phyloP scores from a whole-genome alignment of 371 early-diverging fungal genomes.

The Zopfochytrium polystomum region DNA sequence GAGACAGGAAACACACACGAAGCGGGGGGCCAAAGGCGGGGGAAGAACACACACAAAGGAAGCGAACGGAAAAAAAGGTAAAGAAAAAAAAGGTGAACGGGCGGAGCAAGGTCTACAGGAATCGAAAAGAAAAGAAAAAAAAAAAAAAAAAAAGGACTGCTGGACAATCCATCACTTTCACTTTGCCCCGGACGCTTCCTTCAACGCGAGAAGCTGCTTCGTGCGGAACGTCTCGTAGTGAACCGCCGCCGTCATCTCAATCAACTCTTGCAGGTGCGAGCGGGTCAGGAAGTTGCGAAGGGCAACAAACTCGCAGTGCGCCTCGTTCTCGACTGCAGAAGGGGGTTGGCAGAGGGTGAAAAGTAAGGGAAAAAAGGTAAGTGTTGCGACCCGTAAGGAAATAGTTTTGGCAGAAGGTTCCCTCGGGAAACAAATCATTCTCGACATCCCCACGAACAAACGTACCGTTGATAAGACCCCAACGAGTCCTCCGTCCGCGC shows the following conservation, averaged over 20 bases:
- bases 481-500: constrained; percentile 78
- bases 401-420: background rate
- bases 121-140: no score
- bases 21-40: no score
- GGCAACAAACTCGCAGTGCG: constrained; percentile 86
- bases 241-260: constrained; percentile 81
- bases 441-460: constrained; percentile 39
- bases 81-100: no score
- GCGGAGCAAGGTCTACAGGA: no score
- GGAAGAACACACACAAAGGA: no score
- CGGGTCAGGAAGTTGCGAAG: constrained; percentile 84
- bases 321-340: constrained; percentile 87
- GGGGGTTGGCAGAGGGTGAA: constrained; percentile 13
- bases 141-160: no score
- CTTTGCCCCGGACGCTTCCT: constrained; percentile 51
- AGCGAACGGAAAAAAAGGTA: no score
- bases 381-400: background rate
- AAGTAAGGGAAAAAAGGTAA: background rate
- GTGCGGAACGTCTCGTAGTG: constrained; percentile 95
- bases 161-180: background rate
- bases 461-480: constrained; percentile 87
- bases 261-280: constrained; percentile 87
- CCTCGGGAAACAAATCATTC: no score
- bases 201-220: constrained; percentile 78
- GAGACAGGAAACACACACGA: no score